Evolutionary conservation across 371 early-diverging fungal genomes (phyloP).

Genomic region (Syncephalastrum racemosum): DNA sequence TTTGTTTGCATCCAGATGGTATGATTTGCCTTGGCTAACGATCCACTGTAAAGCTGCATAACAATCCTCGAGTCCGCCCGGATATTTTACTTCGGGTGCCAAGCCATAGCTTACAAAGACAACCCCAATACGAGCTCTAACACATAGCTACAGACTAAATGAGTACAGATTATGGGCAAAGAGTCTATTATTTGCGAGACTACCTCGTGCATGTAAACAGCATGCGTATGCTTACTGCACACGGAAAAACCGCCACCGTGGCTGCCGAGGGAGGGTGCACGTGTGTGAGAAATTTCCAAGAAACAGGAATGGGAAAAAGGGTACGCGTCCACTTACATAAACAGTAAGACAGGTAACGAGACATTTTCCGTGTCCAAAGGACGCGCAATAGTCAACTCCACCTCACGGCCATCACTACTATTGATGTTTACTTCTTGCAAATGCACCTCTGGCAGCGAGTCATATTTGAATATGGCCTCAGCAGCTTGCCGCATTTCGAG

Average conservation of each 20-base stretch:
- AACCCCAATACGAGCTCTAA: conserved; percentile 8
- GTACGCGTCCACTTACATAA: conserved; percentile 3
- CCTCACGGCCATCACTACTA: conserved; percentile 1
- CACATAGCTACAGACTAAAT: conserved; percentile 5
- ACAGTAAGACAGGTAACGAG: conserved; percentile 9
- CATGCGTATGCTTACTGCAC: conserved; percentile 10
- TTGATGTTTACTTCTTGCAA: not conserved
- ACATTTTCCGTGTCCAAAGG: conserved; percentile 9
- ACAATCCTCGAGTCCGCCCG: conserved; percentile 26
- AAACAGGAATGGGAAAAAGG: not conserved
- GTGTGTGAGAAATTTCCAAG: not conserved
- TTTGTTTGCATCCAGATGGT: conserved; percentile 10
- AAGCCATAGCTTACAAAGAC: conserved; percentile 23
- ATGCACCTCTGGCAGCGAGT: not conserved
- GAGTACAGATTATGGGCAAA: not conserved
- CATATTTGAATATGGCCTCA: not conserved
- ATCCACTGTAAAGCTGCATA: conserved; percentile 20
- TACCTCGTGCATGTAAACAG: conserved; percentile 6
- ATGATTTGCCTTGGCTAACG: conserved; percentile 1
- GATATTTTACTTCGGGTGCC: conserved; percentile 27
- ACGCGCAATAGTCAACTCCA: conserved; percentile 1
- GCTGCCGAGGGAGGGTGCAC: not conserved
- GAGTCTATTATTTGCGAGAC: not conserved
- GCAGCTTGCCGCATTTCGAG: conserved; percentile 4
- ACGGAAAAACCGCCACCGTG: conserved; percentile 8